Percentiles rank a stretch among this genome's conserved stretches.
These are phyloP conservation scores for Suillus bovinus DNA, from an alignment of 768 basidiomycete species.

Conservation along the genomic window DNA sequence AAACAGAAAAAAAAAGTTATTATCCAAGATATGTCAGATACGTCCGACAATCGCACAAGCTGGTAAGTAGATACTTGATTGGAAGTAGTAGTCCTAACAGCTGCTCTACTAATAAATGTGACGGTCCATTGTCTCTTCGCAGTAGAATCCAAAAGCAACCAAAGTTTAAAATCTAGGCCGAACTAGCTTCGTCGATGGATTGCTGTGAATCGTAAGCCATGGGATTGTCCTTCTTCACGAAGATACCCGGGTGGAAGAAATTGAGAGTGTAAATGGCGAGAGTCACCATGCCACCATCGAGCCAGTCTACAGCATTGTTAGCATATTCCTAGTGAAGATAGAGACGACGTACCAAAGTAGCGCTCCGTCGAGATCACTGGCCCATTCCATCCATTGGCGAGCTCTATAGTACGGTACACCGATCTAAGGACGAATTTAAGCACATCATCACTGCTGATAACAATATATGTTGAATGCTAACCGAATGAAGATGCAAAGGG, in stretches of 20 bases:
- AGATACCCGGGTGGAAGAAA: slow-evolving; percentile 44
- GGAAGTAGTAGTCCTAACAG: background rate
- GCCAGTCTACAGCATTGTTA: slow-evolving; percentile 37
- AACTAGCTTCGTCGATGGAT: background rate
- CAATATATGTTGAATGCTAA: slow-evolving; percentile 19
- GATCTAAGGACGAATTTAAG: slow-evolving; percentile 6
- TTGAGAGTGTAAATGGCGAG: slow-evolving; percentile 48
- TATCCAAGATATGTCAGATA: background rate
- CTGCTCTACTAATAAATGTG: background rate
- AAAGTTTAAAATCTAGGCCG: too few relatives aligned
- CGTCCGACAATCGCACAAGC: background rate
- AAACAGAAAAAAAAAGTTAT: background rate
- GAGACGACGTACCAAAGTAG: slow-evolving; percentile 43
- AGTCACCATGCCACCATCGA: slow-evolving; percentile 50
- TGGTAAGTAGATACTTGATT: background rate
- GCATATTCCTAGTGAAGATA: background rate
- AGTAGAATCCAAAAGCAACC: background rate
- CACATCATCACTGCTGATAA: background rate
- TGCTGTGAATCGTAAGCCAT: background rate
- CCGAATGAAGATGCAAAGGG: slow-evolving; percentile 48
- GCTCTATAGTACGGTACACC: slow-evolving; percentile 17
- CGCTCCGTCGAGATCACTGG: slow-evolving; percentile 47
- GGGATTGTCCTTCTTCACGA: slow-evolving; percentile 22
- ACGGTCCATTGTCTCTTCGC: background rate
- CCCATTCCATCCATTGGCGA: slow-evolving; percentile 42